Percentiles rank a stretch among this genome's conserved stretches.
phyloP scores from a whole-genome alignment of 129 eudicot species.

The Lactuca saligna region DNA sequence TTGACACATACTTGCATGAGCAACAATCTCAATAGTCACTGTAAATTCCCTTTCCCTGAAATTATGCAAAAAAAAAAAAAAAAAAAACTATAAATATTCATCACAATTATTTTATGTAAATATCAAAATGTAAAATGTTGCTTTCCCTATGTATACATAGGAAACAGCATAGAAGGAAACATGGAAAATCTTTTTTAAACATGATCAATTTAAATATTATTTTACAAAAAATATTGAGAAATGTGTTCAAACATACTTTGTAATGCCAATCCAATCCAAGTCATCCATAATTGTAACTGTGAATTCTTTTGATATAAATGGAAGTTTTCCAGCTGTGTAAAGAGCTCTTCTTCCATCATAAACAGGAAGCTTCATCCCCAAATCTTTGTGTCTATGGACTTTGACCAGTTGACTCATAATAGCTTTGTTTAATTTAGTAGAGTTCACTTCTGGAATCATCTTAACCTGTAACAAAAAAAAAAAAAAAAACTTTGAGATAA shows the following conservation, averaged over 20 bases:
- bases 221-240: neutral
- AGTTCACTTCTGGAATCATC: slow-evolving; percentile 60
- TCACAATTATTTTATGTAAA: neutral
- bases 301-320: slow-evolving; percentile 54
- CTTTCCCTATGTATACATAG: slow-evolving; percentile 19
- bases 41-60: slow-evolving; percentile 52
- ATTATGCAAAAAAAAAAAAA: slow-evolving; percentile 19
- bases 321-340: slow-evolving; percentile 66
- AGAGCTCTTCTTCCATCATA: slow-evolving; percentile 76
- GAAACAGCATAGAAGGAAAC: neutral
- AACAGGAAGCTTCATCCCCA: slow-evolving; percentile 70
- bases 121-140: slow-evolving; percentile 2
- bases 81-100: slow-evolving; percentile 2
- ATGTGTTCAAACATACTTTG: slow-evolving; percentile 37
- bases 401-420: slow-evolving; percentile 58
- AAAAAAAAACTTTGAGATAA: too few relatives aligned
- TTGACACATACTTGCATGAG: slow-evolving; percentile 54
- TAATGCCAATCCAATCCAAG: slow-evolving; percentile 46
- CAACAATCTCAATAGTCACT: slow-evolving; percentile 56
- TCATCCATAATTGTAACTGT: slow-evolving; percentile 44
- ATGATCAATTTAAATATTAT: neutral
- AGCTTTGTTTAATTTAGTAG: slow-evolving; percentile 52
- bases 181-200: neutral
- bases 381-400: slow-evolving; percentile 52
- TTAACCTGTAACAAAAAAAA: slow-evolving; percentile 36